Evolutionary conservation across 2,329 filamentous ascomycete genomes (phyloP), one percentile per base, ranked within the genome.

Genomic region (Fusarium metavorans): DNA sequence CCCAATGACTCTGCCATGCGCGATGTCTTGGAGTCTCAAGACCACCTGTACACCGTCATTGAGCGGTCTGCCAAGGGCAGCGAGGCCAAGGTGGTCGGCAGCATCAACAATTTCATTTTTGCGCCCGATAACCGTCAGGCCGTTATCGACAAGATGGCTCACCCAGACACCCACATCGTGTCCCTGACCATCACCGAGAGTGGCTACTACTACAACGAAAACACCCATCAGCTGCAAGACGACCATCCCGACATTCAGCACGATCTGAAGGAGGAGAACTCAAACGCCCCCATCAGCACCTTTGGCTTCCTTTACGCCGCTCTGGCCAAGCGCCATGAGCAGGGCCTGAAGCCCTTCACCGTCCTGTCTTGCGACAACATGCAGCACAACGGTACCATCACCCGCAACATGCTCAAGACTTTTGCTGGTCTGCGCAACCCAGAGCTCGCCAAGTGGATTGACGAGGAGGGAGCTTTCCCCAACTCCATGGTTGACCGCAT

Each of bases 141-240:
- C 39, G 87, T 88, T 70, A 84, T 89, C 35, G 84, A 83, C 76
- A 89, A 89, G 83, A 88, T 89, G 87, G 87, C 87, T 2, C 84
- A 88, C 81, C 83, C 85, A 0, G 86, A 88, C 76, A 89, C 87
- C 14, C 85, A 84, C 77, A 89, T 89, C 70, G 87, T 89, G 35
- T 89, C 87, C 18, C 78, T 89, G 79, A 89, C 87, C 77, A 89
- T 89, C 78, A 89, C 87, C 50, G 87, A 89, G 82, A 87, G 85
- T 76, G 87, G 87, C 71, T 89, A 89, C 85, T 89, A 87, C 82
- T 88, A 88, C 83, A 88, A 89, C 78, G 87, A 89, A 78, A 88
- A 89, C 83, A 87, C 87, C n/a, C 87, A 89, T 82, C 80, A 88
- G 81, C 82, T 89, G 67, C 80, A 85, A 71, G 78, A 79, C 39